Percentiles rank a stretch among this genome's conserved stretches.
Conservation (phyloP, 805 yeast genomes). For the Metschnikowia drakensbergensis region DNA sequence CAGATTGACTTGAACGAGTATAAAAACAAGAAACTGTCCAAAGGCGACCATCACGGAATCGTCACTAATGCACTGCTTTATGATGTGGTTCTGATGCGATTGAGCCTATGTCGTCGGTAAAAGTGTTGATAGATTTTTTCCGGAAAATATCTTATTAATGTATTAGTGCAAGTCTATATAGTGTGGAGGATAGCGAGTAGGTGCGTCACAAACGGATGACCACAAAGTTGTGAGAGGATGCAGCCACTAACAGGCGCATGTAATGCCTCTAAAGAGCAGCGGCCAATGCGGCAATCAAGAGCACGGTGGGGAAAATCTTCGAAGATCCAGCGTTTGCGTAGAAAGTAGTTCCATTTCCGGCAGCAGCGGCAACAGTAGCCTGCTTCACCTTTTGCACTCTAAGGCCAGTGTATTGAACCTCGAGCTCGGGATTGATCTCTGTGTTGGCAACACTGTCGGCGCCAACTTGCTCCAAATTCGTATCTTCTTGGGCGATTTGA, state of each 20-base stretch:
- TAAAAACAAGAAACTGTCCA: neutral
- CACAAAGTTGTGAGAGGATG: neutral
- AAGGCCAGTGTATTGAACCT: neutral
- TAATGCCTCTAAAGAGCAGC: neutral
- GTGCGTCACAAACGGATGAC: neutral
- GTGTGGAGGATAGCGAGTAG: neutral
- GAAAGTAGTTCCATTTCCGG: neutral
- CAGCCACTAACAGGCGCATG: neutral
- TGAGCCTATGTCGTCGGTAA: neutral
- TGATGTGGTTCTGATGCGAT: neutral
- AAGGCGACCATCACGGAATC: neutral
- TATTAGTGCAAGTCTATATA: neutral
- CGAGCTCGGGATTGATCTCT: neutral
- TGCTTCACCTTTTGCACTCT: slow-evolving; percentile 1
- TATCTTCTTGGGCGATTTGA: neutral
- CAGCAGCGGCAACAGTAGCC: neutral
- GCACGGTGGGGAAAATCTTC: neutral
- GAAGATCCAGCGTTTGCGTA: neutral
- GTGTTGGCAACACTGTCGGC: neutral
- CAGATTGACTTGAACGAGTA: neutral
- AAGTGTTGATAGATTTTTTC: neutral
- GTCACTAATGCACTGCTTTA: neutral
- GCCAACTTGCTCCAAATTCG: neutral
- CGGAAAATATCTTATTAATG: neutral
- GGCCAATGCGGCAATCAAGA: neutral